Evolutionary conservation across 306 rosid species (phyloP).

Genomic region (Citrullus mucosospermus): DNA sequence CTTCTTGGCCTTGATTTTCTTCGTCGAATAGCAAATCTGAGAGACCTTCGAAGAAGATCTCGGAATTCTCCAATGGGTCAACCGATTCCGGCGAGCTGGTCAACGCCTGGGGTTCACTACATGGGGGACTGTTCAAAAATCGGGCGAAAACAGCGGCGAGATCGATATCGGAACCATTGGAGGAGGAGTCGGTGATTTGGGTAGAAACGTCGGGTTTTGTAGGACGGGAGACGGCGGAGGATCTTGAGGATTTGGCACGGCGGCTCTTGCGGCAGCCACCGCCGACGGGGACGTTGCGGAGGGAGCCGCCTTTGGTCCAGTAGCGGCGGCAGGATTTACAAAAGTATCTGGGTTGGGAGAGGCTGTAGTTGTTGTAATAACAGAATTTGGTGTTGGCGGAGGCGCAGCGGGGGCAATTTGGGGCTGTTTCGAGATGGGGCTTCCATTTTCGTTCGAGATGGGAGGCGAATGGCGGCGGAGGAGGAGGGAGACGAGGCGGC

Average conservation of each 20-base stretch:
- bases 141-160: conserved; percentile 65
- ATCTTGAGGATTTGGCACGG: conserved; percentile 19
- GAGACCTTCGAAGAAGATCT: not conserved
- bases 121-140: conserved; percentile 25
- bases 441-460: conserved; percentile 35
- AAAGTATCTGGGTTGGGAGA: conserved; percentile 79
- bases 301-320: conserved; percentile 94
- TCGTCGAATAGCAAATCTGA: not conserved
- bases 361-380: conserved; percentile 94
- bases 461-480: not conserved
- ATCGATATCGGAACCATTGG: conserved; percentile 41
- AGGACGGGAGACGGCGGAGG: not conserved
- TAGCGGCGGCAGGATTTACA: conserved; percentile 81
- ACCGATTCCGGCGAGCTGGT: conserved; percentile 1
- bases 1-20: not conserved
- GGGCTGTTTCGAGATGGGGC: conserved; percentile 45
- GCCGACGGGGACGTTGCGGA: conserved; percentile 74
- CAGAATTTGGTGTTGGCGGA: conserved; percentile 90
- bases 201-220: not conserved
- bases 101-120: not conserved
- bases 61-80: not conserved
- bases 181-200: not conserved
- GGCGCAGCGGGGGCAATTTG: conserved; percentile 82
- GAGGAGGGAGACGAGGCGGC: not conserved
- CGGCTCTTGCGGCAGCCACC: conserved; percentile 68